Evolutionary conservation across 768 basidiomycete genomes (phyloP), one percentile per base, ranked within the genome.

Genomic region (Hypholoma fasciculare): DNA sequence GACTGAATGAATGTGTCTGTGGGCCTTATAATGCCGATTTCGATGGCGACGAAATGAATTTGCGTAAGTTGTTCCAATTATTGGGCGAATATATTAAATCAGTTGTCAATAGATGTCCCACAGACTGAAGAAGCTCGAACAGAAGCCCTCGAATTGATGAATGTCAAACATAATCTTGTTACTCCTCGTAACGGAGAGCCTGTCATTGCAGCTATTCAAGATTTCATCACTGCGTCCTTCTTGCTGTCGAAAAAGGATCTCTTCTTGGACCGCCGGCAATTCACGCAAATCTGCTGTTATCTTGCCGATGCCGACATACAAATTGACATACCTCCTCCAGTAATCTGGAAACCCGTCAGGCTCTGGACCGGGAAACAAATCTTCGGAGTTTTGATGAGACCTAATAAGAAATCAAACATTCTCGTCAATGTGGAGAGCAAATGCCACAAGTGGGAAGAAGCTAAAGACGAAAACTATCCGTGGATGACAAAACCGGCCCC

Each of bases 1-100:
- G 97, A 34, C 76, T 99, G 56, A 99, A 99, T 68, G 97, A 99
- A 71, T 99, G 97, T 84, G 97, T 98, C 8, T 99, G 97, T 74
- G 95, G 93, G 48, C 97, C 97, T 7, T 98, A 98, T 75, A 98
- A 98, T 69, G 97, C 97, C 49, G 97, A 99, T 79, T 99, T 99
- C 63, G 97, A 99, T 70, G 97, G 97, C 60, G 97, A 99, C 70
- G 97, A 99, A 72, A 99, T 99, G 97, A 99, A 99, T 74, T 78
- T 99, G 66, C 97, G 96, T 96, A 67, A 66, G 92, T 70, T 7
- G 30, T 47, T 34, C 23, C 16, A 48, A 3, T 14, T 7, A 16
- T 30, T 49, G 17, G 19, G 19, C 3, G 20, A 3, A 9, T 17
- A 2, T 40, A 54, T 27, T 26, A 52, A 16, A 20, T 30, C 38